These are phyloP conservation scores for Tuber umbilicatum DNA, from an alignment of 495 filamentous ascomycete species.

Conservation along the genomic window DNA sequence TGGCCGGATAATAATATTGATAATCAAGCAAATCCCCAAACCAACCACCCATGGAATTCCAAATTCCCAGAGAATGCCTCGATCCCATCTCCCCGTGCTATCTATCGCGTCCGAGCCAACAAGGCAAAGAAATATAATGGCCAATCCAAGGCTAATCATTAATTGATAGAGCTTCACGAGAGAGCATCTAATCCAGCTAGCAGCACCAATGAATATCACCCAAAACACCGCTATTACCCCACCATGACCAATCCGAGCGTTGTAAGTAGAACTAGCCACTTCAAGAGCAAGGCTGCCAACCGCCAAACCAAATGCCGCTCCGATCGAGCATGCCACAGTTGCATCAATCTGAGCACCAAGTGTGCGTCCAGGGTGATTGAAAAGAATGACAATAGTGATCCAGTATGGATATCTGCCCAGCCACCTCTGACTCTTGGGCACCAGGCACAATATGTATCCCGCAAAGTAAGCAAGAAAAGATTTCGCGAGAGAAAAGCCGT, in stretches of 20 bases:
- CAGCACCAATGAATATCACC: conserved; percentile 48
- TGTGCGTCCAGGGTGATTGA: conserved; percentile 53
- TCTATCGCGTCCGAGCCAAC: conserved; percentile 45
- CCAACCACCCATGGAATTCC: conserved; percentile 55
- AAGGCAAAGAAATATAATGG: conserved; percentile 51
- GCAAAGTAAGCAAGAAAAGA: conserved; percentile 52
- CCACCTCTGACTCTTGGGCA: conserved; percentile 46
- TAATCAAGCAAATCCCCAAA: conserved; percentile 48
- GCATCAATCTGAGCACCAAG: conserved; percentile 54
- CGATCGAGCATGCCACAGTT: conserved; percentile 49
- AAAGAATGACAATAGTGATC: conserved; percentile 49
- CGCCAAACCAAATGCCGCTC: conserved; percentile 52
- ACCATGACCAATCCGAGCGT: conserved; percentile 48
- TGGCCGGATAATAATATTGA: conserved; percentile 48
- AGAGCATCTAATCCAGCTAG: conserved; percentile 51
- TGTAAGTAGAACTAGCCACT: conserved; percentile 48
- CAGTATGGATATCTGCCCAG: conserved; percentile 53
- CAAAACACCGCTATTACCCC: conserved; percentile 52
- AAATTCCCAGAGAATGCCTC: conserved; percentile 50
- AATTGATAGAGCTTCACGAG: conserved; percentile 52
- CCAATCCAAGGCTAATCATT: conserved; percentile 51
- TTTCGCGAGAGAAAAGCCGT: conserved; percentile 49
- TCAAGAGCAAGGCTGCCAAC: conserved; percentile 52
- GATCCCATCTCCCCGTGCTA: conserved; percentile 39
- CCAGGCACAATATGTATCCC: conserved; percentile 52